Evolutionary conservation across 2,329 filamentous ascomycete species (phyloP).

Genomic region (Ophiostoma tasmaniense): DNA sequence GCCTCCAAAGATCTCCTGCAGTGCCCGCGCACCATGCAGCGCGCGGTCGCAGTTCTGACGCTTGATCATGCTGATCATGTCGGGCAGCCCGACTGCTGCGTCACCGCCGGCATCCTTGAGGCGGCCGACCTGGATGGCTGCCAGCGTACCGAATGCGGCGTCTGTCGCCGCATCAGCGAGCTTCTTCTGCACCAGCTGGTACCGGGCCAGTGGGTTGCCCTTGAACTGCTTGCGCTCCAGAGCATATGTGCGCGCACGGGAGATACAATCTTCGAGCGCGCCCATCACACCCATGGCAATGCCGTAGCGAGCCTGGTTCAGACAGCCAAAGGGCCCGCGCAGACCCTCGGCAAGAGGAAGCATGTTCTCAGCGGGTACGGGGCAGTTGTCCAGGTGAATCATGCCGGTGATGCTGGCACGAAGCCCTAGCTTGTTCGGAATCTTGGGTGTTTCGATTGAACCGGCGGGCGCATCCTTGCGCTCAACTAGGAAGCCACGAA

Average conservation of each 20-base stretch:
- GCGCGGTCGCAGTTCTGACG: slow-evolving; percentile 94
- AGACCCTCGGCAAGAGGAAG: slow-evolving; percentile 84
- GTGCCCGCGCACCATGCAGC: slow-evolving; percentile 63
- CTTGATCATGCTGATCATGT: slow-evolving; percentile 98
- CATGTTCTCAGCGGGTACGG: slow-evolving; percentile 86
- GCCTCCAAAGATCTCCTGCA: slow-evolving; percentile 95
- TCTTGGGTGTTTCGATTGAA: slow-evolving; percentile 79
- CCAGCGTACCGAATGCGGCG: slow-evolving; percentile 82
- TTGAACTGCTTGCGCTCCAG: slow-evolving; percentile 94
- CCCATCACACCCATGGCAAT: slow-evolving; percentile 93
- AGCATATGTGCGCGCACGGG: slow-evolving; percentile 73
- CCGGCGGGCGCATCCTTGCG: slow-evolving; percentile 75
- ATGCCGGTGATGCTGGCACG: slow-evolving; percentile 92
- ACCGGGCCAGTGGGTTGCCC: slow-evolving; percentile 86
- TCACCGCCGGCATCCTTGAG: slow-evolving; percentile 90
- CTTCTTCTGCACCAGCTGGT: slow-evolving; percentile 97
- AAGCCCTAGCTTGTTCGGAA: slow-evolving; percentile 93
- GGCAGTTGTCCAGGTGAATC: slow-evolving; percentile 90
- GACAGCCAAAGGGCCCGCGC: slow-evolving; percentile 79
- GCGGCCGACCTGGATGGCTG: slow-evolving; percentile 80
- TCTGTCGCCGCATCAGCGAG: slow-evolving; percentile 87
- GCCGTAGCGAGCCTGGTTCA: slow-evolving; percentile 88
- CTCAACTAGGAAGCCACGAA: slow-evolving; percentile 86
- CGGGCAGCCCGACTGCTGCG: slow-evolving; percentile 67
- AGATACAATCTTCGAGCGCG: slow-evolving; percentile 84